These are phyloP conservation scores for Phyllosticta paracitricarpa DNA, from an alignment of 2,329 filamentous ascomycete genomes.

Conservation along the genomic window DNA sequence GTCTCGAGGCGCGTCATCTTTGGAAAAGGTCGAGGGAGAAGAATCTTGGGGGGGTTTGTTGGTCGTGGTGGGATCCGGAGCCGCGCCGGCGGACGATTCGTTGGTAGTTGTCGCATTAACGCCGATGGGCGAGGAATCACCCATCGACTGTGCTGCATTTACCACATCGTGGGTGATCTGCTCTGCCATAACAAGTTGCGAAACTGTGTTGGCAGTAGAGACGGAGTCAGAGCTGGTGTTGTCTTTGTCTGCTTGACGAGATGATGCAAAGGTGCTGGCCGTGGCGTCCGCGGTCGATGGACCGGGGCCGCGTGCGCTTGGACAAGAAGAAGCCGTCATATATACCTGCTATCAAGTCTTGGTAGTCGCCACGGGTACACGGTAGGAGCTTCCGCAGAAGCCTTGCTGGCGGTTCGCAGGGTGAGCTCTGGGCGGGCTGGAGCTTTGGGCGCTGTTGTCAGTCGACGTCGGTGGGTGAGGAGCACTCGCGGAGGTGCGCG, in stretches of 20 bases:
- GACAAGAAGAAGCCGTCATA: constrained; percentile 20
- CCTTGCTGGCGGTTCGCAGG: constrained; percentile 20
- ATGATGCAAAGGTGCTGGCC: constrained; percentile 3
- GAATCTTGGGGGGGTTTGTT: constrained; percentile 18
- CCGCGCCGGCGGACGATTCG: constrained; percentile 40
- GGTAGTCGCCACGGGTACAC: constrained; percentile 27
- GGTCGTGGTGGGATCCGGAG: constrained; percentile 26
- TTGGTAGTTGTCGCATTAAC: constrained; percentile 52
- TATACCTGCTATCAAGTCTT: constrained; percentile 31
- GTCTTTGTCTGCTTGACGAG: constrained; percentile 17
- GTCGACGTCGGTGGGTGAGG: constrained; percentile 6
- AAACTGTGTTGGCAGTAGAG: constrained; percentile 31
- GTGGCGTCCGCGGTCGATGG: constrained; percentile 11
- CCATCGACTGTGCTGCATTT: constrained; percentile 59
- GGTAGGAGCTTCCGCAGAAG: constrained; percentile 33
- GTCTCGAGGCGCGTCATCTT: constrained; percentile 14
- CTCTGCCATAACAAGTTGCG: constrained; percentile 62
- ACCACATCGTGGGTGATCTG: constrained; percentile 61
- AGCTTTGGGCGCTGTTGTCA: background rate
- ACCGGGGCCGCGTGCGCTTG: constrained; percentile 14
- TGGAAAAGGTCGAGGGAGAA: constrained; percentile 26
- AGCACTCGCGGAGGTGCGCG: background rate
- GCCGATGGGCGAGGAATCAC: constrained; percentile 54
- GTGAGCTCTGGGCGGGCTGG: constrained; percentile 20
- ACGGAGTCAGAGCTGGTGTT: constrained; percentile 22